Evolutionary conservation across 352 stramenopile species (phyloP).

Genomic region (Pythium dissotocum): DNA sequence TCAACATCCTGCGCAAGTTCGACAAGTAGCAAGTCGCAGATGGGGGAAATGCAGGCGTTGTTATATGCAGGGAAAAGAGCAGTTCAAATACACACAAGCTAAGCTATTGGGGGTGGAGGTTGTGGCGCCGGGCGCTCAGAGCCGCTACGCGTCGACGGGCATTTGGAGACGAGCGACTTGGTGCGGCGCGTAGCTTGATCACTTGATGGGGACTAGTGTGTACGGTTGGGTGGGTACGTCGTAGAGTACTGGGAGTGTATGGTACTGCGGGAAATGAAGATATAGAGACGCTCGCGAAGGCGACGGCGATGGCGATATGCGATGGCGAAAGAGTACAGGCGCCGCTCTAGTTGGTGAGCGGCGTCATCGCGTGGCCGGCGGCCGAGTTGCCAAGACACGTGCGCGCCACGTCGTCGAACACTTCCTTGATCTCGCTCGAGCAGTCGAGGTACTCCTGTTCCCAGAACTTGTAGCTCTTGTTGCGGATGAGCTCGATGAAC

Average conservation of each 20-base stretch:
- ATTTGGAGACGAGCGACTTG: slow-evolving; percentile 14
- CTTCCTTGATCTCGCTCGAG: slow-evolving; percentile 98
- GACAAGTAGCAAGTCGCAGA: slow-evolving; percentile 46
- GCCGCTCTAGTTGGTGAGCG: slow-evolving; percentile 18
- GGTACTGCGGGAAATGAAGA: slow-evolving; percentile 7
- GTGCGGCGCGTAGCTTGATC: slow-evolving; percentile 10
- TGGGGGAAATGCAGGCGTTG: slow-evolving; percentile 1
- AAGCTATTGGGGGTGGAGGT: slow-evolving; percentile 4
- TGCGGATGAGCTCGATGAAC: slow-evolving; percentile 99
- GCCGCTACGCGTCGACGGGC: slow-evolving; percentile 4
- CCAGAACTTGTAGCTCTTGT: slow-evolving; percentile 99
- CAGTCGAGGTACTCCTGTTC: slow-evolving; percentile 98
- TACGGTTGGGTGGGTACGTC: slow-evolving; percentile 6
- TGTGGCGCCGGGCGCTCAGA: slow-evolving; percentile 1
- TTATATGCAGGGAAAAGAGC: slow-evolving; percentile 6
- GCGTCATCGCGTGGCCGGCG: slow-evolving; percentile 28
- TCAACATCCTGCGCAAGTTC: slow-evolving; percentile 85
- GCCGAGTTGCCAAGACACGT: slow-evolving; percentile 87
- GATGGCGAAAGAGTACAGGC: slow-evolving; percentile 1
- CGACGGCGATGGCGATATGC: neutral
- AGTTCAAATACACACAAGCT: slow-evolving; percentile 10
- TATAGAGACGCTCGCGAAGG: neutral
- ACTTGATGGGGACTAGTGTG: slow-evolving; percentile 7
- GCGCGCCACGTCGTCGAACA: slow-evolving; percentile 98
- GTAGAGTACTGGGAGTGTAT: slow-evolving; percentile 12